Base-by-base conservation (phyloP, 371 early-diverging fungal genomes). In the Mortierella sp. region DNA sequence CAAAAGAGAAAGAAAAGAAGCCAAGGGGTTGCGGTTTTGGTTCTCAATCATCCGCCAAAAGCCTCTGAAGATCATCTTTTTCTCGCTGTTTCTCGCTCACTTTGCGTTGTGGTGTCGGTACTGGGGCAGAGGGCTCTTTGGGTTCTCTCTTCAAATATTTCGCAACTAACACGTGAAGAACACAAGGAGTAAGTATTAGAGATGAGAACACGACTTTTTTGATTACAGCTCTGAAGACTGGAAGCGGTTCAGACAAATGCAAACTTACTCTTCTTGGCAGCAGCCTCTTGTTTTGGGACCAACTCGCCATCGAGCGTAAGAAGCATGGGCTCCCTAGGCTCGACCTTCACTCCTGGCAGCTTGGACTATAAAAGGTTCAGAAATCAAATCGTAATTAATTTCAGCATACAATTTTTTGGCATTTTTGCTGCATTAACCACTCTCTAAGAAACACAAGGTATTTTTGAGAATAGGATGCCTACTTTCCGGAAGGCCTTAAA, bases 401-500 rank as follows among this genome's bases (percentile, higher is more conserved):
- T 16, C 26, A 5, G 24, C 48, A 47, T 45, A 47, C 38, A 38
- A 63, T 58, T 6, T 3, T n/a, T 7, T 21, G 9, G 11, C 14
- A 38, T 38, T 13, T 34, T 9, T 38, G n/a, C 21, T 34, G 19
- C 60, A 24, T 19, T 31, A 24, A 0, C 8, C 47, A 55, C 58
- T 31, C 3, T 28, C 58, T 45, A 38, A 42, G 38, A 26, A 34
- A 16, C 10, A 55, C n/a, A 10, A 54, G 5, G 16, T 13, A 34
- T 31, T 65, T 31, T 13, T 28, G 26, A 21, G 21, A 47, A 28
- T 16, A 24, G 14, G 26, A 4, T 8, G 3, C 63, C 16, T 73
- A 82, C 86, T 78, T 82, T 85, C 21, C 82, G 80, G 74, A 85
- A 85, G 0, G 86, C 71, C 65, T 85, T 85, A 65, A 76, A 84